Evolutionary conservation across 306 rosid genomes (phyloP).

Genomic region (Begonia peltatifolia): DNA sequence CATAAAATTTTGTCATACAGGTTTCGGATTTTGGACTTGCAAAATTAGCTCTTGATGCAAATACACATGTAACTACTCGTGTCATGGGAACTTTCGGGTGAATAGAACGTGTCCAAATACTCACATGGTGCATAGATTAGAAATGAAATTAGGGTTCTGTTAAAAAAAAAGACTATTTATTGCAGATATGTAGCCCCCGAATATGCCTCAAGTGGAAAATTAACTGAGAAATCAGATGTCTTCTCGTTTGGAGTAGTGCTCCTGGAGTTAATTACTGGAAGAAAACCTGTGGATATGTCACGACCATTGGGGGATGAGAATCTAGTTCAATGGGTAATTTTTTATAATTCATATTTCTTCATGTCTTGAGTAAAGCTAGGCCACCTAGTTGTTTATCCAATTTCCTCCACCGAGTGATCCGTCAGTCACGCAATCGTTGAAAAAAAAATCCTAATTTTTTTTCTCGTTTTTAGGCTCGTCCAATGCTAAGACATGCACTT

Average conservation of each 20-base stretch:
- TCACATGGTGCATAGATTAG: no score
- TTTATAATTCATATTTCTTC: background rate
- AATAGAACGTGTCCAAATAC: background rate
- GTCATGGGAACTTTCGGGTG: constrained; percentile 97
- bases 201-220: constrained; percentile 88
- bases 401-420: no score
- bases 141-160: no score
- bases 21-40: constrained; percentile 97
- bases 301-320: constrained; percentile 83
- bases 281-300: constrained; percentile 74
- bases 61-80: constrained; percentile 70
- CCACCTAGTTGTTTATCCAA: no score
- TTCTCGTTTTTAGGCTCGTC: constrained; percentile 58
- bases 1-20: constrained; percentile 17
- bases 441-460: background rate
- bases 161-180: background rate
- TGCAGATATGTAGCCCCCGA: constrained; percentile 89
- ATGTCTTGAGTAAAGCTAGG: no score
- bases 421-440: background rate
- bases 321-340: constrained; percentile 86
- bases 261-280: constrained; percentile 83
- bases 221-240: constrained; percentile 84
- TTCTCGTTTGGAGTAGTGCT: constrained; percentile 87
- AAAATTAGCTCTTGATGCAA: constrained; percentile 60
- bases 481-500: constrained; percentile 50